A percentile compares a stretch with the other conserved stretches of the same genome.
phyloP scores from a whole-genome alignment of 495 filamentous ascomycete genomes.

The Aspergillus affinis region DNA sequence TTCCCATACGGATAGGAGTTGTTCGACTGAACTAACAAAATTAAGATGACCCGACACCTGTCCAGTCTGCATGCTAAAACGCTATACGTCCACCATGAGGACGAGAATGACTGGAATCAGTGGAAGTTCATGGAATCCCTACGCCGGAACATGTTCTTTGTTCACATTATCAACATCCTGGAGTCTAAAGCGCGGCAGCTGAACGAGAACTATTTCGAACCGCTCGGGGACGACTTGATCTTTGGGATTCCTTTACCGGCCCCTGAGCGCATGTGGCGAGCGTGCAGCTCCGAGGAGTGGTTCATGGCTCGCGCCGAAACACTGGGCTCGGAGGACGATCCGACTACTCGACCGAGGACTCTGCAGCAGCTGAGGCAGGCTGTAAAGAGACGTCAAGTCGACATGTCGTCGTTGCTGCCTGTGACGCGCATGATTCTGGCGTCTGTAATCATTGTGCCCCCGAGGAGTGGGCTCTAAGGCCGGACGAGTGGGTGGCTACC shows the following conservation, averaged over 20 bases:
- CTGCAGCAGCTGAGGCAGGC: conserved; percentile 10
- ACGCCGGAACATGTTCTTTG: conserved; percentile 22
- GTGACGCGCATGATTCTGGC: conserved; percentile 19
- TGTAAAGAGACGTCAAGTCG: conserved; percentile 8
- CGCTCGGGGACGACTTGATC: conserved; percentile 12
- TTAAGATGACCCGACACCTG: conserved; percentile 16
- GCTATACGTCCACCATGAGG: conserved; percentile 10
- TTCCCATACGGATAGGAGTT: not conserved
- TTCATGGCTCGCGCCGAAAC: conserved; percentile 11
- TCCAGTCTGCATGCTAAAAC: conserved; percentile 8
- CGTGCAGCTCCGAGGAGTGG: conserved; percentile 19
- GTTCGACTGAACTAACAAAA: not conserved
- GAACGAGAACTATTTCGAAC: conserved; percentile 18
- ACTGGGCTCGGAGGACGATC: not conserved
- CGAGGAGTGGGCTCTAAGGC: not conserved
- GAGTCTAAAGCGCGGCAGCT: conserved; percentile 8
- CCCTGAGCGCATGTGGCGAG: conserved; percentile 21
- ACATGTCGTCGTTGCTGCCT: conserved; percentile 11
- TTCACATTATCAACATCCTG: conserved; percentile 19
- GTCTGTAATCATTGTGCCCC: conserved; percentile 4
- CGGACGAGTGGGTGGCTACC: too few relatives aligned
- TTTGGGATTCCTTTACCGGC: conserved; percentile 16
- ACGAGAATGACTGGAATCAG: conserved; percentile 17
- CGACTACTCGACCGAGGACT: conserved; percentile 10
- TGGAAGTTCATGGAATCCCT: conserved; percentile 25